Conservation (phyloP, 495 filamentous ascomycete species). For the Symbiotaphrina buchneri region DNA sequence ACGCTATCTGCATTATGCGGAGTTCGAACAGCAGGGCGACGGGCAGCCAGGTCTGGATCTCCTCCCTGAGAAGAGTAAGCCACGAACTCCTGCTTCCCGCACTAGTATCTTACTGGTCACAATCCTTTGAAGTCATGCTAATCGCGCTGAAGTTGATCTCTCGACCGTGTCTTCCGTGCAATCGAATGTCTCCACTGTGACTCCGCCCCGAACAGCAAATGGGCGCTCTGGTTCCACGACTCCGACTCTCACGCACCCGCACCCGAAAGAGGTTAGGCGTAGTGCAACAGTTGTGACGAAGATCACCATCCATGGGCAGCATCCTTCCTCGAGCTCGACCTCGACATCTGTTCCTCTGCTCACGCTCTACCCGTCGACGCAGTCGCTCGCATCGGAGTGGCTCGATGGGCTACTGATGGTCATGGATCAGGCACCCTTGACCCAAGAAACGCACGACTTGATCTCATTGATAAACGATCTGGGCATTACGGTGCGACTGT, state of each 20-base stretch:
- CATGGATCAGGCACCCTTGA: constrained; percentile 73
- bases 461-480: constrained; percentile 71
- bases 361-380: constrained; percentile 58
- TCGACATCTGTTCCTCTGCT: no score
- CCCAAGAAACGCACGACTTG: constrained; percentile 79
- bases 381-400: constrained; percentile 85
- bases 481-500: constrained; percentile 73
- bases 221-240: constrained; percentile 15
- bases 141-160: constrained; percentile 42
- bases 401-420: constrained; percentile 90
- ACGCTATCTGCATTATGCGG: constrained; percentile 75
- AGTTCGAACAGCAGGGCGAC: constrained; percentile 44
- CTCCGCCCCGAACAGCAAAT: constrained; percentile 5
- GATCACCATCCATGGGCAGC: constrained; percentile 73
- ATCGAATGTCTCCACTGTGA: constrained; percentile 39
- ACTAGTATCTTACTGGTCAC: no score
- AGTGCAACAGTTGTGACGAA: no score
- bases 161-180: constrained; percentile 78
- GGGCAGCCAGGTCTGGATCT: constrained; percentile 49
- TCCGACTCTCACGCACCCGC: constrained; percentile 24
- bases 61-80: constrained; percentile 51
- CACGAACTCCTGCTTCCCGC: no score
- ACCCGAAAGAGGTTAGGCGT: no score
- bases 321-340: constrained; percentile 4
- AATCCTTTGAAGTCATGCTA: no score